Evolutionary conservation across 441 rosid species (phyloP).

Genomic region (Adansonia madagascariensis): DNA sequence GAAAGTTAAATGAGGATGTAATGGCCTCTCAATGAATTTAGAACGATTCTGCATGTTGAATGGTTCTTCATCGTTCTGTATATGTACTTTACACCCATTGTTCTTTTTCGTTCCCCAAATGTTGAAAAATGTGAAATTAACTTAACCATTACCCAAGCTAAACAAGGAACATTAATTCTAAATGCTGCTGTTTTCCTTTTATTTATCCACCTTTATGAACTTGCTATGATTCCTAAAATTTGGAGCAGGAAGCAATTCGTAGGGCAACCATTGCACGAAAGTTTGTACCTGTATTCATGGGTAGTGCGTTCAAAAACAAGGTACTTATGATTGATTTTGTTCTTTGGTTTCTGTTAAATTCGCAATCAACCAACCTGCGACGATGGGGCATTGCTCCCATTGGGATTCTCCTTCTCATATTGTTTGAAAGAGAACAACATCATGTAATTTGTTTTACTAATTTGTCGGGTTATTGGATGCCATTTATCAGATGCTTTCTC

Average conservation of each 20-base stretch:
- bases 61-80: slow-evolving; percentile 1
- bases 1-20: neutral
- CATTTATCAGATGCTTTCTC: neutral
- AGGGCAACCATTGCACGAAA: slow-evolving; percentile 86
- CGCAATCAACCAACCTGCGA: slow-evolving; percentile 2
- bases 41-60: slow-evolving; percentile 1
- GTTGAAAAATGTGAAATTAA: neutral
- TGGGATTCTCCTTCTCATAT: neutral
- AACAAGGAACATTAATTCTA: neutral
- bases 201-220: neutral
- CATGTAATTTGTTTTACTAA: neutral
- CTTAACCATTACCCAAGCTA: neutral
- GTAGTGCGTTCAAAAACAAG: slow-evolving; percentile 98
- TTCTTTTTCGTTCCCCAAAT: slow-evolving; percentile 3
- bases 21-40: neutral
- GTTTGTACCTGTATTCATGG: slow-evolving; percentile 97
- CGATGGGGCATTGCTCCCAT: neutral
- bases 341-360: neutral
- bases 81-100: neutral
- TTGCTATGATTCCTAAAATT: slow-evolving; percentile 21
- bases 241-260: slow-evolving; percentile 80
- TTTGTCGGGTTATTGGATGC: slow-evolving; percentile 5
- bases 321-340: slow-evolving; percentile 41
- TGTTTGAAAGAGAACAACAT: neutral
- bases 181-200: slow-evolving; percentile 13